These are phyloP conservation scores for Elsinoe necatrix DNA, from an alignment of 2,329 filamentous ascomycete genomes.

Conservation along the genomic window DNA sequence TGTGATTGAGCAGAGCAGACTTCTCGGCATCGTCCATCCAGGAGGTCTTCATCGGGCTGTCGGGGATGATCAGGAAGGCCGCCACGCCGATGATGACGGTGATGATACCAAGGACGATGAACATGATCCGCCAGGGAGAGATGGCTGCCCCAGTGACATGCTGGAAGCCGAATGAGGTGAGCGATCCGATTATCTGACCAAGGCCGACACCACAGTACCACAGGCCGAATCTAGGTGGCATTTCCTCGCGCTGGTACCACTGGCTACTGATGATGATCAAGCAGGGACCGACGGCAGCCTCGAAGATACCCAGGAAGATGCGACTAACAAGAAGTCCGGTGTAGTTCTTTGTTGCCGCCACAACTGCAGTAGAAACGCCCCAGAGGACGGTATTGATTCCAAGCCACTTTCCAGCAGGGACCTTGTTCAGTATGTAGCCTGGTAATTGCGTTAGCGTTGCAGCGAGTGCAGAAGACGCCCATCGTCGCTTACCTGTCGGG, in stretches of 20 bases:
- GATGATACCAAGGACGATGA: constrained; percentile 13
- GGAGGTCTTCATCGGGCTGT: constrained; percentile 59
- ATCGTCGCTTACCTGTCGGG: constrained; percentile 54
- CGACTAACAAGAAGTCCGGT: constrained; percentile 50
- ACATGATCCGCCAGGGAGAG: constrained; percentile 16
- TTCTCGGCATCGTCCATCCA: constrained; percentile 50
- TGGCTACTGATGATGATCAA: constrained; percentile 58
- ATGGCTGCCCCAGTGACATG: constrained; percentile 28
- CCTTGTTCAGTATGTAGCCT: constrained; percentile 52
- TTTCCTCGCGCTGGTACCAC: constrained; percentile 48
- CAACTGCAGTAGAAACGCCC: constrained; percentile 51
- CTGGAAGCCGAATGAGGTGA: constrained; percentile 49
- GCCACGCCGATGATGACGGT: constrained; percentile 9
- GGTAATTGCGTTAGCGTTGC: constrained; percentile 30
- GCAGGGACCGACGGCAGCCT: constrained; percentile 57
- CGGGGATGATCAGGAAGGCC: constrained; percentile 41
- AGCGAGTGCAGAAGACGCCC: constrained; percentile 44
- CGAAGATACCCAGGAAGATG: constrained; percentile 59
- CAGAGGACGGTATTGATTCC: constrained; percentile 54
- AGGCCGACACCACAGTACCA: constrained; percentile 58
- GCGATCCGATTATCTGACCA: constrained; percentile 49
- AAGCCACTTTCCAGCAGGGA: constrained; percentile 53
- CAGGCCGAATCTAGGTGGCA: constrained; percentile 52
- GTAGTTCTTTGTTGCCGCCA: constrained; percentile 53
- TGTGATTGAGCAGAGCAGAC: constrained; percentile 38